Percentiles rank a stretch among this genome's conserved stretches.
These are phyloP conservation scores for Aspergillus nidulans DNA, from an alignment of 495 filamentous ascomycete species.

Conservation along the genomic window DNA sequence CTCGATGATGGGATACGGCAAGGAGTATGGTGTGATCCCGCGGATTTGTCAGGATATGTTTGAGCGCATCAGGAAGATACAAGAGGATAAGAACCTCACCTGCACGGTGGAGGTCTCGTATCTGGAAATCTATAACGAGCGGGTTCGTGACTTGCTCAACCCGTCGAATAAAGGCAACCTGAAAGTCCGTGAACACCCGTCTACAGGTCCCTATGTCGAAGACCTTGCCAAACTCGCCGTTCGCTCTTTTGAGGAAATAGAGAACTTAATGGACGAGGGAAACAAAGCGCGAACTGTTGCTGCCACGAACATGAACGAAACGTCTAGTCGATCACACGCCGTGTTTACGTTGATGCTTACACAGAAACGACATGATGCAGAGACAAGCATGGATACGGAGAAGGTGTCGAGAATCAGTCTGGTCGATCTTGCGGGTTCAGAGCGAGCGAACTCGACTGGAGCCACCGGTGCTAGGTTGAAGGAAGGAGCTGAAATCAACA, in stretches of 20 bases:
- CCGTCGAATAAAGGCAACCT: conserved; percentile 95
- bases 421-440: conserved; percentile 96
- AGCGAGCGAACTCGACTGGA: conserved; percentile 92
- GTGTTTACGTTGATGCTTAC: conserved; percentile 96
- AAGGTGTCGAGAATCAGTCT: conserved; percentile 97
- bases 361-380: conserved; percentile 87
- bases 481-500: conserved; percentile 98
- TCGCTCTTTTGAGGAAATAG: conserved; percentile 92
- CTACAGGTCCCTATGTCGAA: conserved; percentile 96
- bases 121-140: conserved; percentile 98
- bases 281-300: conserved; percentile 98
- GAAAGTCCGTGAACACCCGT: conserved; percentile 95
- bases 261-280: conserved; percentile 97
- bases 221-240: conserved; percentile 97
- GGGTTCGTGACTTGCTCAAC: conserved; percentile 93
- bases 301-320: conserved; percentile 99
- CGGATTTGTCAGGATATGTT: conserved; percentile 98
- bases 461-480: conserved; percentile 94
- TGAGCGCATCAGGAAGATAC: conserved; percentile 69
- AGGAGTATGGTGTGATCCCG: conserved; percentile 96
- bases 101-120: conserved; percentile 98
- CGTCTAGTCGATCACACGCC: conserved; percentile 94
- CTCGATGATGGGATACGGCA: conserved; percentile 99
- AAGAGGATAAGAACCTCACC: conserved; percentile 71
- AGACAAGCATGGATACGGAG: conserved; percentile 94